These are phyloP conservation scores for Mollisiaceae sp. DNA, from an alignment of 2,329 filamentous ascomycete genomes.

Conservation along the genomic window DNA sequence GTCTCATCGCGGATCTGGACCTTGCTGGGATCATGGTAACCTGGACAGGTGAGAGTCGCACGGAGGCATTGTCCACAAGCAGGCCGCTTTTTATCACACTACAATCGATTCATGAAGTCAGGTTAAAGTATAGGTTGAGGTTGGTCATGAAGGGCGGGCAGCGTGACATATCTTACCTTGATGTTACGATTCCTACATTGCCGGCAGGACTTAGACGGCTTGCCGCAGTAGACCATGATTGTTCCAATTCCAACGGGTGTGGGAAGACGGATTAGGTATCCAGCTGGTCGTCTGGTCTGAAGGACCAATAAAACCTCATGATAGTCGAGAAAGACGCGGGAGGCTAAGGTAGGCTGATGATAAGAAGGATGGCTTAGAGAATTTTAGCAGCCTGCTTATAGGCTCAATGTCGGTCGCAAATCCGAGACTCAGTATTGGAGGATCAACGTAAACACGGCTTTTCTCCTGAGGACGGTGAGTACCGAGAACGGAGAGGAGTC, in stretches of 20 bases:
- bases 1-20: constrained; percentile 29
- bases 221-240: constrained; percentile 4
- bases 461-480: background rate
- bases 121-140: background rate
- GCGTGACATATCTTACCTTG: background rate
- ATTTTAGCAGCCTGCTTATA: background rate
- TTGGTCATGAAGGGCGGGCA: background rate
- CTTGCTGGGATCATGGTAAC: constrained; percentile 22
- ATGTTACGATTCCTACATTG: constrained; percentile 7
- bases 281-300: background rate
- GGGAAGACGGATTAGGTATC: background rate
- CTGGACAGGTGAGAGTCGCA: constrained; percentile 22
- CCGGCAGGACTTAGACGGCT: background rate
- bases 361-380: too few species aligned
- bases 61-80: constrained; percentile 29
- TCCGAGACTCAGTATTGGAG: background rate
- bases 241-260: background rate
- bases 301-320: background rate
- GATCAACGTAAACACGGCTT: background rate
- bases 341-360: too few species aligned
- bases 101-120: background rate
- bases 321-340: background rate
- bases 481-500: background rate
- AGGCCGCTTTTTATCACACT: constrained; percentile 29
- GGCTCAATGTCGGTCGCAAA: background rate